A percentile compares a stretch with the other conserved stretches of the same genome.
Conservation (phyloP, 192 early-diverging fungal species). For the Mortierella alpina region DNA sequence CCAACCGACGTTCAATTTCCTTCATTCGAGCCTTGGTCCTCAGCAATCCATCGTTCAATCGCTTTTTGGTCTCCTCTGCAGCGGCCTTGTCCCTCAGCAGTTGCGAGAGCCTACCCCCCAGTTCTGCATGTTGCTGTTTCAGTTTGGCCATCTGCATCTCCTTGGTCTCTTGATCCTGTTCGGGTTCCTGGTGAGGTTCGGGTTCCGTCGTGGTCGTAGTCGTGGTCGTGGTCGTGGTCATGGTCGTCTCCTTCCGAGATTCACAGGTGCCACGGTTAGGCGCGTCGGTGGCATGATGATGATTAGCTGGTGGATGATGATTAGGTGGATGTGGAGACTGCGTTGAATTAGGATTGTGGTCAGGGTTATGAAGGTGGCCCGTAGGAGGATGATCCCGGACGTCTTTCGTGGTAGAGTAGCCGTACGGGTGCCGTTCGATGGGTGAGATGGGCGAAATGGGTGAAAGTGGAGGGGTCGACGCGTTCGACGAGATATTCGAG, state of each 20-base stretch:
- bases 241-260: not conserved
- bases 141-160: not conserved
- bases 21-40: constrained; percentile 30
- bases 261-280: not conserved
- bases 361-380: no score
- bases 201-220: constrained; percentile 1
- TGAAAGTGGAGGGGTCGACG: not conserved
- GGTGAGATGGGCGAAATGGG: no score
- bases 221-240: not conserved
- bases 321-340: not conserved
- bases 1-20: constrained; percentile 7
- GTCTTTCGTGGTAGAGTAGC: no score
- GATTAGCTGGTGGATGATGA: not conserved
- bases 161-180: not conserved
- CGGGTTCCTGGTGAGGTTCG: no score
- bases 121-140: constrained; percentile 6
- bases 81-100: constrained; percentile 26
- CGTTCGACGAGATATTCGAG: not conserved
- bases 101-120: constrained; percentile 10
- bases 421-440: no score
- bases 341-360: not conserved
- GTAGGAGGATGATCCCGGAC: no score
- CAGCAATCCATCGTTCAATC: constrained; percentile 17
- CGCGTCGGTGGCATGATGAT: not conserved
- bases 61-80: constrained; percentile 26